Base-by-base conservation (phyloP, 2,329 filamentous ascomycete genomes). In the Clarireedia hainanense region DNA sequence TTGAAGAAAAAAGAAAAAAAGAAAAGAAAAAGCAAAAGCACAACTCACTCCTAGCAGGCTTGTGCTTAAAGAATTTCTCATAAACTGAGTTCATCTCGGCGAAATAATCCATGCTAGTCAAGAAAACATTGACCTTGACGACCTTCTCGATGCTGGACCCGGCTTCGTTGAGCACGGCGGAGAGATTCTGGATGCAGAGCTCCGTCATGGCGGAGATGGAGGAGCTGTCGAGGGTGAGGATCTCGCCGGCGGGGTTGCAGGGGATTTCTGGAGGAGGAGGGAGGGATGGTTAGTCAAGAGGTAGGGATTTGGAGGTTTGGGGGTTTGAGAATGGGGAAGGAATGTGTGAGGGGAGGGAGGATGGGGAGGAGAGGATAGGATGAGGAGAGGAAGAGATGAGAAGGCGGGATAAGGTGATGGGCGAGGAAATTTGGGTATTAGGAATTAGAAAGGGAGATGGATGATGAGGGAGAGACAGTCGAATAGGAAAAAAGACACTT, bases 61-160 rank as follows among this genome's bases (percentile, higher is more conserved):
- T 94, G 75, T 89, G 85, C 54, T 80, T 73, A 73, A 92, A 94
- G 78, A 85, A 90, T 74, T 90, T 85, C 73, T 85, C 86, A 71
- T 94, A 95, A 66, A 88, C 78, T 57, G 77, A 75, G 60, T 83
- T 83, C 71, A 84, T 77, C 23, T 73, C 71, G 0, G 73, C 76
- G 65, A 86, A 88, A 66, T 86, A 74, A 51, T 78, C 74, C 83
- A 88, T 88, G 56, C 76, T 76, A 1, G 79, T 80, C 45, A 88
- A 67, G 66, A 97, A 97, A 68, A 96, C 87, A 71, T 85, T 90
- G 69, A 91, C 88, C 81, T 96, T 96, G 73, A 97, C 89, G 46
- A 96, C 88, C 74, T 86, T 89, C 64, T 80, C 73, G 60, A 99
- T 80, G 55, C 80, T 81, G 27, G 87, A 91, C 52, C 90, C 91